Percentiles rank a stretch among this genome's conserved stretches.
Evolutionary conservation across 2,329 filamentous ascomycete species (phyloP).

Genomic region (Fusarium heterosporum): DNA sequence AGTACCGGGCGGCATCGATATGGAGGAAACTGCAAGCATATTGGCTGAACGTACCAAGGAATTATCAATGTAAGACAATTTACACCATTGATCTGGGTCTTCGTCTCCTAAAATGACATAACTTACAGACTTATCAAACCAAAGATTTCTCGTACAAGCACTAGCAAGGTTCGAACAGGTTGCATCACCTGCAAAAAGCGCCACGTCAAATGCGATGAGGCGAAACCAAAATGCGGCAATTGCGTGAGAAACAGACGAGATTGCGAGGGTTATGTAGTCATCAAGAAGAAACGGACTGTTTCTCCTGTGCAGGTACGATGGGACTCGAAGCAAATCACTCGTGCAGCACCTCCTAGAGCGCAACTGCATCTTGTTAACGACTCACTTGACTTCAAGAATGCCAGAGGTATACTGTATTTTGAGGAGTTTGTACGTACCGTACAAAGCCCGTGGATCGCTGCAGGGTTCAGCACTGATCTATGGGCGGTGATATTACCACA

Average conservation of each 20-base stretch:
- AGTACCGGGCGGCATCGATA: neutral
- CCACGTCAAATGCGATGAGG: slow-evolving; percentile 42
- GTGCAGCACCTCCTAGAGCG: neutral
- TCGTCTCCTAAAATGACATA: neutral
- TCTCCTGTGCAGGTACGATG: slow-evolving; percentile 36
- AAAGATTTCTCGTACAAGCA: slow-evolving; percentile 39
- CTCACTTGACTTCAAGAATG: slow-evolving; percentile 21
- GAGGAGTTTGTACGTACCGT: slow-evolving; percentile 49
- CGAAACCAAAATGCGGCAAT: slow-evolving; percentile 31
- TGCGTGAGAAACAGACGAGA: slow-evolving; percentile 28
- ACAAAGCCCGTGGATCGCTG: slow-evolving; percentile 47
- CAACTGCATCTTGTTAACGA: slow-evolving; percentile 31
- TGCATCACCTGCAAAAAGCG: slow-evolving; percentile 45
- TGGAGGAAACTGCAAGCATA: neutral
- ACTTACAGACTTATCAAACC: neutral
- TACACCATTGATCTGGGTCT: too few species aligned
- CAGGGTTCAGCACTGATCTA: slow-evolving; percentile 41
- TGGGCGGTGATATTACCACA: slow-evolving; percentile 50
- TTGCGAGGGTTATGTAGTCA: slow-evolving; percentile 32
- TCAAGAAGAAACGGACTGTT: slow-evolving; percentile 1
- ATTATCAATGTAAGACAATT: neutral
- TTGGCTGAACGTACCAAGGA: neutral
- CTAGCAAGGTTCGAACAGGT: slow-evolving; percentile 38
- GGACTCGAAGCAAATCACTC: slow-evolving; percentile 39
- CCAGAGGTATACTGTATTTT: slow-evolving; percentile 44